Conservation (phyloP, 108 stramenopile species). For the Conticribra weissflogii region DNA sequence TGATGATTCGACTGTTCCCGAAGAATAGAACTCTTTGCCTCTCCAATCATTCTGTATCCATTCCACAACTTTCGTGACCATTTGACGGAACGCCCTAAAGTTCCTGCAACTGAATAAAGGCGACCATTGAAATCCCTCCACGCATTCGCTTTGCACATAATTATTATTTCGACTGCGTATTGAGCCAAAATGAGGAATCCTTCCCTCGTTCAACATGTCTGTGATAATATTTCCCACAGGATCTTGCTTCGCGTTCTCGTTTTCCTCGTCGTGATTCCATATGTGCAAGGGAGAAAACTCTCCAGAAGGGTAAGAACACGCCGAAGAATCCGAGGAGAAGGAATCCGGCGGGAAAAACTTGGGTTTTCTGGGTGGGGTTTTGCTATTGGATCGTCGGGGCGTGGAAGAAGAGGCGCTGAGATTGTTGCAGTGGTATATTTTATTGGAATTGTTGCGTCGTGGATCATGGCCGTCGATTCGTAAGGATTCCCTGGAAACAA, state of each 20-base stretch:
- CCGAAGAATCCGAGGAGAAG: too few species aligned
- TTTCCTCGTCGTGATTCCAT: too few species aligned
- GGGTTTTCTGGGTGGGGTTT: too few species aligned
- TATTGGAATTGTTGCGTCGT: too few species aligned
- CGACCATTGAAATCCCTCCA: conserved; percentile 8
- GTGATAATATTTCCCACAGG: conserved; percentile 41
- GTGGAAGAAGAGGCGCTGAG: too few species aligned
- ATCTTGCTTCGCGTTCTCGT: conserved; percentile 21
- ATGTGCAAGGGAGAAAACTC: too few species aligned
- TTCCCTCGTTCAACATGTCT: conserved; percentile 35
- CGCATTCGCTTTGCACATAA: background rate
- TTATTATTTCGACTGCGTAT: background rate
- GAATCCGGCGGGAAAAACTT: too few species aligned
- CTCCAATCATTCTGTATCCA: background rate
- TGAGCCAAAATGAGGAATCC: conserved; percentile 41
- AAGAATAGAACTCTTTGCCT: background rate
- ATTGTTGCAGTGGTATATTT: too few species aligned
- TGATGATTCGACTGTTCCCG: background rate
- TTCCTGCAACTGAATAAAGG: conserved; percentile 31
- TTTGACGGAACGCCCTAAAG: conserved; percentile 1
- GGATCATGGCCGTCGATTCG: too few species aligned
- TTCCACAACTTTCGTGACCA: background rate
- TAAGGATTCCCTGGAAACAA: too few species aligned
- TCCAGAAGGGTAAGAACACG: too few species aligned
- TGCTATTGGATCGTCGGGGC: too few species aligned